Evolutionary conservation across 768 basidiomycete genomes (phyloP), one percentile per base, ranked within the genome.

Genomic region (Pulveroboletus ravenelii): DNA sequence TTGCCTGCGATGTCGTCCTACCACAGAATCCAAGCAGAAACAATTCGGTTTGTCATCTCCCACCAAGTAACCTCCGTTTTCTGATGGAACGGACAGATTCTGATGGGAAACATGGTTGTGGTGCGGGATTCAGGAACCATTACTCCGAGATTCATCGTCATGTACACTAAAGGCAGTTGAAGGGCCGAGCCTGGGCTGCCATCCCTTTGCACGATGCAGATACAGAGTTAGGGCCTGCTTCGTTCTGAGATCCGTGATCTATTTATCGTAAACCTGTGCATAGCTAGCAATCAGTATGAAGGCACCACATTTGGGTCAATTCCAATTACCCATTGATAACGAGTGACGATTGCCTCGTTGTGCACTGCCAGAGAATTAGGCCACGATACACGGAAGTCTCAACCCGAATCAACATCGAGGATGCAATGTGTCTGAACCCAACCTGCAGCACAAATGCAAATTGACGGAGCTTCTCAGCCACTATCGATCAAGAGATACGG

Each of bases 1-100:
- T 85, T 55, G 80, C 78, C 14, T 84, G 82, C 54, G 79, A 82
- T 61, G 74, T 73, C 6, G 62, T 72, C 30, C 71, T 82, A 23
- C 52, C 74, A 70, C 54, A 65, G 41, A 44, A 57, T 36, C 47
- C 45, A 9, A 52, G 55, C 44, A 60, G 59, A 50, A 64, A 57
- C 52, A 52, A 56, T 35, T 63, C 65, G 54, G 62, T 62, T 50
- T 51, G 60, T 60, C 51, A 46, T 58, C 46, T 50, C 51, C 54
- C 43, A 59, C 50, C 23, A 46, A 34, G 36, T 50, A 46, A 47
- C 52, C 50, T 54, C 51, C 56, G 50, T 48, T 53, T 64, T 62
- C 58, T 68, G 57, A 66, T 63, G 50, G 59, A 61, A 54, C 37
- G 23, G 31, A 42, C 52, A 83, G 79, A 53, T 72, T 62, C 64